Conservation (phyloP, 306 rosid genomes). For the Amphicarpaea edgeworthii region DNA sequence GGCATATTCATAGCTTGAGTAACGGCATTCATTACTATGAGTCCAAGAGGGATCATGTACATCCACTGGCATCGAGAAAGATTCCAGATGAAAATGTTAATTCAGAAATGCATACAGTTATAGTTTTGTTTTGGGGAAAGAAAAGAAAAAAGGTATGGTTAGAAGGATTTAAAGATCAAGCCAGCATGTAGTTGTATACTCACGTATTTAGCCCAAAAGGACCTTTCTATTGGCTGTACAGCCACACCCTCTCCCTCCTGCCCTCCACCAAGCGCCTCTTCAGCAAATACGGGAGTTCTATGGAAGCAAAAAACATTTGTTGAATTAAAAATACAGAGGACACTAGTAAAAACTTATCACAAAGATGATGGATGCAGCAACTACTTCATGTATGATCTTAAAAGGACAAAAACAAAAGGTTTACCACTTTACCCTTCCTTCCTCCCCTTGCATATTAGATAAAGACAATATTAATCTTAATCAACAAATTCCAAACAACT, state of each 20-base stretch:
- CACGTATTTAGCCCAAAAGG: slow-evolving; percentile 98
- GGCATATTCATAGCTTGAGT: slow-evolving; percentile 98
- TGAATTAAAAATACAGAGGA: slow-evolving; percentile 13
- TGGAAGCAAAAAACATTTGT: slow-evolving; percentile 42
- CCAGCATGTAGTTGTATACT: slow-evolving; percentile 48
- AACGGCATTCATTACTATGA: slow-evolving; percentile 88
- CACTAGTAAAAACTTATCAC: slow-evolving; percentile 22
- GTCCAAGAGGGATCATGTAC: slow-evolving; percentile 95
- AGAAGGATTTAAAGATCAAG: slow-evolving; percentile 25
- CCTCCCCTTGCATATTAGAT: slow-evolving; percentile 12
- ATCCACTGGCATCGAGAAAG: slow-evolving; percentile 76
- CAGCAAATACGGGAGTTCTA: slow-evolving; percentile 88
- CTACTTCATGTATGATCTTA: slow-evolving; percentile 24
- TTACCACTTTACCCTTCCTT: slow-evolving; percentile 23
- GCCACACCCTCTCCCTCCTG: slow-evolving; percentile 80
- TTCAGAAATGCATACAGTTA: slow-evolving; percentile 17
- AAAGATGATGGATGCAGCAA: slow-evolving; percentile 28
- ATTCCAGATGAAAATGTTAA: slow-evolving; percentile 18
- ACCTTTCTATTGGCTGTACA: slow-evolving; percentile 73
- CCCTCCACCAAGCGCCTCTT: slow-evolving; percentile 74
- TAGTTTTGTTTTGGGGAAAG: neutral
- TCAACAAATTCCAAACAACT: slow-evolving; percentile 16
- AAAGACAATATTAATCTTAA: slow-evolving; percentile 8
- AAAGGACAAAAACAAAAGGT: slow-evolving; percentile 33
- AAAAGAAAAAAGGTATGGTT: neutral